phyloP scores from a whole-genome alignment of 176 grass and related monocot species.

The Thinopyrum elongatum region DNA sequence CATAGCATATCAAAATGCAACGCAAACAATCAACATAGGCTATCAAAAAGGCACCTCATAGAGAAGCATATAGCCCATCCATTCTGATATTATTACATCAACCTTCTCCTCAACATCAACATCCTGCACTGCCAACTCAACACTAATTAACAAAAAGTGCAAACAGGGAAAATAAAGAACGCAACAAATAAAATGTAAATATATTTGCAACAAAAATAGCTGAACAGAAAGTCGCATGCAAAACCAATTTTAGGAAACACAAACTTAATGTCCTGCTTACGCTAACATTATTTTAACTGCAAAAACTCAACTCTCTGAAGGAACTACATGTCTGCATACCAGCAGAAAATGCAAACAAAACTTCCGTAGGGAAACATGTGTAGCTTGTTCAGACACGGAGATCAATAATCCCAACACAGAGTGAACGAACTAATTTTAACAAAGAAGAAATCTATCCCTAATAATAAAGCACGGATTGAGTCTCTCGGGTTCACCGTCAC shows the following conservation, averaged over 20 bases:
- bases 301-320: not conserved
- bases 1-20: constrained; percentile 8
- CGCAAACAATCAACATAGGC: constrained; percentile 15
- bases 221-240: not conserved
- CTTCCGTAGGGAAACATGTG: too few species aligned
- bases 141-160: not conserved
- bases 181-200: not conserved
- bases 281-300: not conserved
- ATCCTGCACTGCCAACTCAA: not conserved
- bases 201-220: not conserved
- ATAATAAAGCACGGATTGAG: too few species aligned
- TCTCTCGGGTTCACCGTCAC: too few species aligned
- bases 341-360: not conserved
- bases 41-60: constrained; percentile 59
- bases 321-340: not conserved
- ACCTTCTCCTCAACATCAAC: constrained; percentile 21
- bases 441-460: not conserved
- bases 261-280: not conserved
- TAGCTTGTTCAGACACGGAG: not conserved
- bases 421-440: not conserved
- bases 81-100: constrained; percentile 98
- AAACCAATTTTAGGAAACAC: not conserved
- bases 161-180: not conserved
- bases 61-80: constrained; percentile 98
- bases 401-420: not conserved